Evolutionary conservation across 73 alveolate genomes (phyloP).

Genomic region (Paramecium primaurelia): DNA sequence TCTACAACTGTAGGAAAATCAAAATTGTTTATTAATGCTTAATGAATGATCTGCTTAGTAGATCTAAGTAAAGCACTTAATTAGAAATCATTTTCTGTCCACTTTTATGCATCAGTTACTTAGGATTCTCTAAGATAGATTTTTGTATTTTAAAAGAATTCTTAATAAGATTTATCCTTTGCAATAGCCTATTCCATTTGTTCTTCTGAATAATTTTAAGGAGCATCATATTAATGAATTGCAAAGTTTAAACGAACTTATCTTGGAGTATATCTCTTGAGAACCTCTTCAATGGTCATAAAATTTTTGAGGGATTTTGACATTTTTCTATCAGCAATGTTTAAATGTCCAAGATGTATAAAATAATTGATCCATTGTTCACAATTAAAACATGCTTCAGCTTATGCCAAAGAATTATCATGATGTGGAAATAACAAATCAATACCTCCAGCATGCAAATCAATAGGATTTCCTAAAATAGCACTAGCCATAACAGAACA

Average conservation of each 20-base stretch:
- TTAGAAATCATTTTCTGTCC: slow-evolving; percentile 73
- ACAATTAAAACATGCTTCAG: slow-evolving; percentile 90
- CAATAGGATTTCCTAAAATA: slow-evolving; percentile 84
- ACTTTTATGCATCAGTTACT: slow-evolving; percentile 79
- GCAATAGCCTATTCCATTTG: slow-evolving; percentile 83
- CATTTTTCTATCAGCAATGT: slow-evolving; percentile 97
- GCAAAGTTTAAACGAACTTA: slow-evolving; percentile 90
- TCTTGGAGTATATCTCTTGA: slow-evolving; percentile 79
- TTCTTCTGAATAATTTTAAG: slow-evolving; percentile 87
- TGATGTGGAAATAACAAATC: slow-evolving; percentile 90
- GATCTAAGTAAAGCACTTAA: slow-evolving; percentile 65
- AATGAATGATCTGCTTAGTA: slow-evolving; percentile 70
- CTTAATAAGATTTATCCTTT: slow-evolving; percentile 84
- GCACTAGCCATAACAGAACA: slow-evolving; percentile 94
- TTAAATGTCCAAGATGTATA: slow-evolving; percentile 99
- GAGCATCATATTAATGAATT: slow-evolving; percentile 89
- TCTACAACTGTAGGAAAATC: slow-evolving; percentile 88
- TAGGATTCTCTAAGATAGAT: slow-evolving; percentile 75
- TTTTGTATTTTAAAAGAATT: slow-evolving; percentile 83
- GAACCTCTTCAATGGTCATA: slow-evolving; percentile 90
- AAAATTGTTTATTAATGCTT: slow-evolving; percentile 84
- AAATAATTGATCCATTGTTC: slow-evolving; percentile 99
- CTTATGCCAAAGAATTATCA: slow-evolving; percentile 95
- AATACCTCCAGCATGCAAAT: slow-evolving; percentile 93
- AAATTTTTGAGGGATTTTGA: slow-evolving; percentile 97